Conservation (phyloP, 805 yeast species). For the Candida golubevii region DNA sequence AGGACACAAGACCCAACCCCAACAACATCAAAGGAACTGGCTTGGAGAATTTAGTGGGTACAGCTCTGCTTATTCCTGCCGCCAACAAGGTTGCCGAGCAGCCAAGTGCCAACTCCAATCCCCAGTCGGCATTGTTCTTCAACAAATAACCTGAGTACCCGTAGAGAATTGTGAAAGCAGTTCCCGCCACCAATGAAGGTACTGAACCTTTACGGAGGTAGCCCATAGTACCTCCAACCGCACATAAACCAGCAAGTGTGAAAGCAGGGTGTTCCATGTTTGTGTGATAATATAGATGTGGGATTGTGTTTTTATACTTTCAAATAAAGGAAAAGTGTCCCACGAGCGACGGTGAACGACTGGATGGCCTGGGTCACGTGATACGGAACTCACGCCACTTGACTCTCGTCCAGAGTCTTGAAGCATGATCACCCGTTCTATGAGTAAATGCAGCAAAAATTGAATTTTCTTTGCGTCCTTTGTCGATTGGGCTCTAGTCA, state of each 20-base stretch:
- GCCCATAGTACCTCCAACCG: slow-evolving; percentile 70
- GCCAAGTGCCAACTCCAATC: slow-evolving; percentile 74
- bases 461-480: too few species aligned
- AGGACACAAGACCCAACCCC: slow-evolving; percentile 57
- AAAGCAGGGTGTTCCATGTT: slow-evolving; percentile 72
- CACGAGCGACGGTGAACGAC: too few species aligned
- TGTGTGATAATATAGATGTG: background rate
- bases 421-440: too few species aligned
- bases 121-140: slow-evolving; percentile 68
- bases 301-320: too few species aligned
- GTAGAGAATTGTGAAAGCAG: slow-evolving; percentile 52
- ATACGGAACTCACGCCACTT: too few species aligned
- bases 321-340: too few species aligned
- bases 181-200: slow-evolving; percentile 80
- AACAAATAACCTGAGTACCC: slow-evolving; percentile 75
- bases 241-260: slow-evolving; percentile 64
- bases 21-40: slow-evolving; percentile 72
- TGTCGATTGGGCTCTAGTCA: too few species aligned
- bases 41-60: slow-evolving; percentile 54
- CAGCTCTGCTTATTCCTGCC: slow-evolving; percentile 71
- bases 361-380: too few species aligned
- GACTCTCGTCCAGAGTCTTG: too few species aligned
- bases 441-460: too few species aligned
- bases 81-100: slow-evolving; percentile 61
- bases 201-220: slow-evolving; percentile 62